phyloP scores from a whole-genome alignment of 345 rosid species.

The Garcia nutans region DNA sequence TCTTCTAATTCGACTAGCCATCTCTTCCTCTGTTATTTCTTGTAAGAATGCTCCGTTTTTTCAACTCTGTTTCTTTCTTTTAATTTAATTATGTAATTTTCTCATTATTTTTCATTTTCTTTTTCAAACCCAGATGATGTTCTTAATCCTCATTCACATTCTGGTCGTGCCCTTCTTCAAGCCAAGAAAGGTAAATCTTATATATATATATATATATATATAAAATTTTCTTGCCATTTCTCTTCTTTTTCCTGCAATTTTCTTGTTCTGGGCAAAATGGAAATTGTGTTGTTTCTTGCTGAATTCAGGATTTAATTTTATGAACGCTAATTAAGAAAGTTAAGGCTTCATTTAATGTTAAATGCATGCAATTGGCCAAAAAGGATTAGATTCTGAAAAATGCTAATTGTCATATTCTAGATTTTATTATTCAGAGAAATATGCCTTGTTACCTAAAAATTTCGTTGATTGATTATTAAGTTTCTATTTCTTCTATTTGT shows the following conservation, averaged over 20 bases:
- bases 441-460: too few species aligned
- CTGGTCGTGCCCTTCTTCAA: slow-evolving; percentile 73
- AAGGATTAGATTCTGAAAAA: too few species aligned
- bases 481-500: too few species aligned
- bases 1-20: slow-evolving; percentile 30
- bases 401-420: too few species aligned
- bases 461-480: too few species aligned
- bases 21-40: slow-evolving; percentile 40
- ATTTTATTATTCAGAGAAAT: too few species aligned
- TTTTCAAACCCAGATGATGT: slow-evolving; percentile 44
- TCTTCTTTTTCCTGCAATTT: background rate
- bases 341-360: background rate
- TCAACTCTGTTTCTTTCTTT: background rate
- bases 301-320: background rate
- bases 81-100: background rate
- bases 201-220: background rate
- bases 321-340: background rate
- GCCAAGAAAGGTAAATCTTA: slow-evolving; percentile 43
- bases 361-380: background rate
- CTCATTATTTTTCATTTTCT: background rate
- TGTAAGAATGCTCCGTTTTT: slow-evolving; percentile 25
- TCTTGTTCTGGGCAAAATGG: background rate
- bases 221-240: background rate
- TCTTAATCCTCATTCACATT: slow-evolving; percentile 33
- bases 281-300: background rate